Evolutionary conservation across 1,284 basidiomycete species (phyloP).

Genomic region (Inonotus obliquus): DNA sequence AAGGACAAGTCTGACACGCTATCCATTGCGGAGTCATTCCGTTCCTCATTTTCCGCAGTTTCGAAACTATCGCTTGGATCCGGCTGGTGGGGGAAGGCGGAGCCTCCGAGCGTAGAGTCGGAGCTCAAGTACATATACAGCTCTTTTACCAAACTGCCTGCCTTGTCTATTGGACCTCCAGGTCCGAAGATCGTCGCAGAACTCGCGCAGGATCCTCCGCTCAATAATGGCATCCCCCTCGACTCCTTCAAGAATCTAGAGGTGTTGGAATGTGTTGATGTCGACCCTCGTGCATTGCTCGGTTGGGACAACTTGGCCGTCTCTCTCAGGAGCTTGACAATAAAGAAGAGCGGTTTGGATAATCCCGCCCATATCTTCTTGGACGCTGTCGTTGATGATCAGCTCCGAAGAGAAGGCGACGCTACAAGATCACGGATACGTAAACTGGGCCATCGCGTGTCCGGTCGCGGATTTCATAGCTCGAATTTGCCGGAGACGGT

Average conservation of each 20-base stretch:
- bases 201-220: slow-evolving; percentile 66
- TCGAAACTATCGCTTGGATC: slow-evolving; percentile 68
- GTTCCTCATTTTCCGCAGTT: slow-evolving; percentile 73
- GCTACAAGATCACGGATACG: slow-evolving; percentile 42
- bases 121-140: slow-evolving; percentile 86
- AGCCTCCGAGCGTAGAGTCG: slow-evolving; percentile 55
- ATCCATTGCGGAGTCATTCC: slow-evolving; percentile 68
- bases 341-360: slow-evolving; percentile 75
- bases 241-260: slow-evolving; percentile 82
- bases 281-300: slow-evolving; percentile 79
- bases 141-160: slow-evolving; percentile 83
- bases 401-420: slow-evolving; percentile 54
- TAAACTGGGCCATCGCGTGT: slow-evolving; percentile 38
- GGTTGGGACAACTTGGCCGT: slow-evolving; percentile 82
- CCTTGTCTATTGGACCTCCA: slow-evolving; percentile 59
- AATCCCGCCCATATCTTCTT: slow-evolving; percentile 81
- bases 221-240: slow-evolving; percentile 73
- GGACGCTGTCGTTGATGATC: slow-evolving; percentile 71
- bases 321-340: slow-evolving; percentile 66
- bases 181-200: slow-evolving; percentile 65
- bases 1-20: slow-evolving; percentile 68
- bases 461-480: slow-evolving; percentile 47
- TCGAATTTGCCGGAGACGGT: slow-evolving; percentile 55
- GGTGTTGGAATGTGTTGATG: slow-evolving; percentile 67
- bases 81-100: slow-evolving; percentile 62